Base-by-base conservation (phyloP, 345 rosid species). In the Acer negundo region DNA sequence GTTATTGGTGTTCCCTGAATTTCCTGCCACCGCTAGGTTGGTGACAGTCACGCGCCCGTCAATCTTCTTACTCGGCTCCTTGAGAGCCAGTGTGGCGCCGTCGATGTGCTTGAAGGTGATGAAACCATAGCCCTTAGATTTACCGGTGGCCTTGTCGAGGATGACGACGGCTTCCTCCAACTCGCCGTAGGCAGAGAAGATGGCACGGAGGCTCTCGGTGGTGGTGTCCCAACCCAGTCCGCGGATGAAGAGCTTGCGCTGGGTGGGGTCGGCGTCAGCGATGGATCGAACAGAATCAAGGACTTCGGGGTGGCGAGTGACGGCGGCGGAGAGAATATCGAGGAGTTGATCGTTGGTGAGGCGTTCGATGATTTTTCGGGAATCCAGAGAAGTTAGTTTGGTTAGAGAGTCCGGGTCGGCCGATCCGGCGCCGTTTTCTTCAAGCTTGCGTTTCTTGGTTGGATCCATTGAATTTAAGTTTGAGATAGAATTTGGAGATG, bases 191-290 rank as follows among this genome's bases (percentile, higher is more conserved):
- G 77, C 80, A 1, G 92, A 86, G 79, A 94, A 94, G 46, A 87
- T 83, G 10, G 85, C 67, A 10, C 89, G 84, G 19, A 94, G 89
- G 73, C 84, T 88, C 31, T 92, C 98, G 51, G 94, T 83, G 6
- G 94, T 92, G 6, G 98, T 92, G 51, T 94, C 96, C 93, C 92
- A 92, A 38, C 94, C 95, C 16, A 94, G 91, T 17, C 98, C 98
- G 42, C 94, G 97, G 23, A 94, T 79, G 78, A 94, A 94, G 12
- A 94, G 87, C 87, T 94, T 94, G 46, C 98, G 87, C 83, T 87
- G 96, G 22, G 95, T 68, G 72, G 90, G 80, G 23, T 94, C 97
- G 6, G 85, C 74, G 46, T 94, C 96, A 0, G 96, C 97, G 46
- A 91, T 72, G 10, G 89, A 71, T 44, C 94, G 79, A 23, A 93